Conservation (phyloP, 192 early-diverging fungal species). For the Rhizophagus clarus region DNA sequence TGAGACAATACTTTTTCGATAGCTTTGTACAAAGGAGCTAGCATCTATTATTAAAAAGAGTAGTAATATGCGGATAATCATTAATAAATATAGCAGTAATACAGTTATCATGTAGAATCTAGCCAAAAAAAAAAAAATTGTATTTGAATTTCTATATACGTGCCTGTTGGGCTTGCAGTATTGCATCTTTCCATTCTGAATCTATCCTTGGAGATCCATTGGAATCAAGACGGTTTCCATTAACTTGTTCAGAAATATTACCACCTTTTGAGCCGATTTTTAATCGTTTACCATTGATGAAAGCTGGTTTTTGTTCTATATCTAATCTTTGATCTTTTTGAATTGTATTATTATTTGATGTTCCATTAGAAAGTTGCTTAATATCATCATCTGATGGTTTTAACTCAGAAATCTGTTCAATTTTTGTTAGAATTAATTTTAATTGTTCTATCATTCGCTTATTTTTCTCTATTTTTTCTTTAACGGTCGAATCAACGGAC, state of each 20-base stretch:
- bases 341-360: background rate
- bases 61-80: background rate
- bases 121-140: too few species aligned
- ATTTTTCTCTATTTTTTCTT: slow-evolving; percentile 53
- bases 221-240: background rate
- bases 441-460: slow-evolving; percentile 50
- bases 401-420: background rate
- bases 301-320: background rate
- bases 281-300: background rate
- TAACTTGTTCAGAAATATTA: background rate
- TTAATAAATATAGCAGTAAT: too few species aligned
- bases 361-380: background rate
- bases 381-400: background rate
- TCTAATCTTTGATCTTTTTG: background rate
- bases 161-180: background rate
- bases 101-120: too few species aligned
- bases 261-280: background rate
- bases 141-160: too few species aligned
- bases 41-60: background rate
- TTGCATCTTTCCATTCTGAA: background rate
- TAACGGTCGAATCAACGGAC: slow-evolving; percentile 32
- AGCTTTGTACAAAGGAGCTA: background rate
- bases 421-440: slow-evolving; percentile 27
- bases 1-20: background rate
- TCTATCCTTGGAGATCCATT: background rate